Percentiles rank a stretch among this genome's conserved stretches.
phyloP scores from a whole-genome alignment of 2,329 filamentous ascomycete genomes.

The Trichoderma guizhouense region DNA sequence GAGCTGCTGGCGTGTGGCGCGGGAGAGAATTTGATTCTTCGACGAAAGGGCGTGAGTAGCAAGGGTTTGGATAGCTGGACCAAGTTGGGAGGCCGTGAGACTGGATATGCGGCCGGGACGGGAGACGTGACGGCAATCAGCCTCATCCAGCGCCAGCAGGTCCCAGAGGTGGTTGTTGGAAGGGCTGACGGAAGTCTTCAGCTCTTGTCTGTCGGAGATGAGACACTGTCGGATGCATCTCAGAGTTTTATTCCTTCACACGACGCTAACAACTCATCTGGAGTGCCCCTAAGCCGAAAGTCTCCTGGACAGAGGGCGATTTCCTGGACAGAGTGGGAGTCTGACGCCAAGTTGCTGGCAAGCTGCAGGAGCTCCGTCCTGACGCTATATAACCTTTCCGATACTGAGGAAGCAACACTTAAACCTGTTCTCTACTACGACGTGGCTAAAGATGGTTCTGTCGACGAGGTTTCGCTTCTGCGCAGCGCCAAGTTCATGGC shows the following conservation, averaged over 20 bases:
- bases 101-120: slow-evolving; percentile 41
- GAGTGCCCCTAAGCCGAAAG: slow-evolving; percentile 5
- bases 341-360: slow-evolving; percentile 29
- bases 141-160: slow-evolving; percentile 36
- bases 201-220: slow-evolving; percentile 39
- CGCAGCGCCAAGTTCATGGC: slow-evolving; percentile 45
- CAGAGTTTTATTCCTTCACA: slow-evolving; percentile 23
- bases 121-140: slow-evolving; percentile 50
- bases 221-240: slow-evolving; percentile 27
- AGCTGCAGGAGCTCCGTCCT: slow-evolving; percentile 32
- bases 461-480: slow-evolving; percentile 27
- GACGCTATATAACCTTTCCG: slow-evolving; percentile 29
- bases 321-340: slow-evolving; percentile 35
- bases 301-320: slow-evolving; percentile 26
- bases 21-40: slow-evolving; percentile 49
- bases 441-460: slow-evolving; percentile 22
- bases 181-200: slow-evolving; percentile 49
- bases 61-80: slow-evolving; percentile 34
- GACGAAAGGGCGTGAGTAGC: slow-evolving; percentile 34
- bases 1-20: slow-evolving; percentile 51
- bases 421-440: slow-evolving; percentile 27
- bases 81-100: slow-evolving; percentile 35
- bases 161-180: slow-evolving; percentile 42
- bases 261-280: not conserved
- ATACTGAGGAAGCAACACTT: slow-evolving; percentile 16